phyloP scores from a whole-genome alignment of 768 basidiomycete genomes.

The Podaxis mareebaensis region DNA sequence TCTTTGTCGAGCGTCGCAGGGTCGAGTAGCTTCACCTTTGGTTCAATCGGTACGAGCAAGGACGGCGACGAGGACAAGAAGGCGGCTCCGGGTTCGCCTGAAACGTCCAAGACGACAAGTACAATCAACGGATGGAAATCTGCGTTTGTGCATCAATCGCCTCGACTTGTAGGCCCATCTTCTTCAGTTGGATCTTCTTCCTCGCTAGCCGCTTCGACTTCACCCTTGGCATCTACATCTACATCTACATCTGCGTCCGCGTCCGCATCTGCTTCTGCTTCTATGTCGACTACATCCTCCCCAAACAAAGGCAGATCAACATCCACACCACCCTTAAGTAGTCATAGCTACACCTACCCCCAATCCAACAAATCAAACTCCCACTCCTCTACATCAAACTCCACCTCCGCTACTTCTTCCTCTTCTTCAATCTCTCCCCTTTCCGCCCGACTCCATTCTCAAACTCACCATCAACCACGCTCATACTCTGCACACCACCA shows the following conservation, averaged over 20 bases:
- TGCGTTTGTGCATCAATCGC: no score
- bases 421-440: background rate
- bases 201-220: background rate
- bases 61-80: background rate
- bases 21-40: background rate
- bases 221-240: background rate
- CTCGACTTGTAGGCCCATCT: no score
- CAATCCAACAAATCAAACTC: background rate
- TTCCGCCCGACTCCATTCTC: slow-evolving; percentile 3
- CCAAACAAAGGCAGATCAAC: background rate
- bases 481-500: slow-evolving; percentile 13
- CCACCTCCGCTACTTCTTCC: background rate
- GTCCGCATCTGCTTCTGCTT: background rate
- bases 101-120: background rate
- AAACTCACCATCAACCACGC: slow-evolving; percentile 3
- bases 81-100: background rate
- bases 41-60: background rate
- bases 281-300: background rate
- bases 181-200: no score
- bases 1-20: background rate
- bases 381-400: background rate
- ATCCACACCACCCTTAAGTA: background rate
- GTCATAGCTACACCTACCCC: background rate
- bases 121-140: no score
- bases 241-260: background rate